Conservation (phyloP, 768 basidiomycete species). For the Termitomyces sp. region DNA sequence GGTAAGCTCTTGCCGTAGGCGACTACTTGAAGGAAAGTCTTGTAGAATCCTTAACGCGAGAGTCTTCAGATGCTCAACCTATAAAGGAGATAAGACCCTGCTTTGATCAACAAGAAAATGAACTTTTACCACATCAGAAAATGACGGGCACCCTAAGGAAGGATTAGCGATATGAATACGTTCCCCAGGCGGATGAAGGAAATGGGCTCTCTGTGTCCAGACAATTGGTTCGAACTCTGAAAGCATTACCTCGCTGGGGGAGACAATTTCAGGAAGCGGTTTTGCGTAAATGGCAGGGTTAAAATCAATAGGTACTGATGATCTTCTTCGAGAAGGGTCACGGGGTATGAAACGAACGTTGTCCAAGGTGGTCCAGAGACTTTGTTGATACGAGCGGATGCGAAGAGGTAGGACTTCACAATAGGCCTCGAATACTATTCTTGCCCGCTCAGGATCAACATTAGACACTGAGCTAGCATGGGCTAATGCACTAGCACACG, state of each 20-base stretch:
- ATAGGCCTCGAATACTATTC: slow-evolving; percentile 27
- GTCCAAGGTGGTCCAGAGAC: slow-evolving; percentile 26
- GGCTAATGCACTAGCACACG: slow-evolving; percentile 28
- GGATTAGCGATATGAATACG: slow-evolving; percentile 28
- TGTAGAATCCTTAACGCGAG: slow-evolving; percentile 23
- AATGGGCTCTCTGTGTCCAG: slow-evolving; percentile 44
- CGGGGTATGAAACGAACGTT: slow-evolving; percentile 36
- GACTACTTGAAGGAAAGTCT: slow-evolving; percentile 17
- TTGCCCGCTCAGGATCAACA: slow-evolving; percentile 19
- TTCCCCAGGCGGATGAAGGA: slow-evolving; percentile 21
- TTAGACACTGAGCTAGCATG: slow-evolving; percentile 7
- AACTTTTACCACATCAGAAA: slow-evolving; percentile 36
- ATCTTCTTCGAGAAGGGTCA: slow-evolving; percentile 3
- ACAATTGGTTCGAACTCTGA: slow-evolving; percentile 32
- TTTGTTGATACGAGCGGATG: slow-evolving; percentile 7
- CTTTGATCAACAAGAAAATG: neutral
- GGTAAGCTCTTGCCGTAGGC: slow-evolving; percentile 30
- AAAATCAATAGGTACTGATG: slow-evolving; percentile 1
- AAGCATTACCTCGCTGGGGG: slow-evolving; percentile 32
- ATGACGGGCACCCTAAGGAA: slow-evolving; percentile 31
- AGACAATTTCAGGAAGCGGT: slow-evolving; percentile 25
- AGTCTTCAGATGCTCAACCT: slow-evolving; percentile 37
- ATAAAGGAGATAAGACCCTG: neutral
- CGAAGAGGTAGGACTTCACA: slow-evolving; percentile 26
- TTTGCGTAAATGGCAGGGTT: slow-evolving; percentile 19